Conservation (phyloP, 2,329 filamentous ascomycete species). For the Coccinonectria pachysandricola region DNA sequence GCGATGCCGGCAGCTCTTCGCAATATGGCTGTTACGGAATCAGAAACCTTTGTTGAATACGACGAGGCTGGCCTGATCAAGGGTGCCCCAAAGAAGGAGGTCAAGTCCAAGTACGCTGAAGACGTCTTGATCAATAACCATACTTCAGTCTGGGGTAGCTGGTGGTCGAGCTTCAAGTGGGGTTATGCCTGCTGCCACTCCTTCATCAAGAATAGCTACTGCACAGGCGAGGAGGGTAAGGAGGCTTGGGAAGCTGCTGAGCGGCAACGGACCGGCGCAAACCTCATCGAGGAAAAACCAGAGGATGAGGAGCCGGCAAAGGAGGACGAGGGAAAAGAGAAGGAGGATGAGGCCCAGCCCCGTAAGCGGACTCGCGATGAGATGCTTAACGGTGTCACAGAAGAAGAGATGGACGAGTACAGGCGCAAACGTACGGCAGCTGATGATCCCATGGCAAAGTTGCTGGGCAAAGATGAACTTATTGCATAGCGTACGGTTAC, state of each 20-base stretch:
- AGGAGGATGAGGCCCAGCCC: constrained; percentile 21
- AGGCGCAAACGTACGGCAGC: constrained; percentile 62
- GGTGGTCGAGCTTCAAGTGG: constrained; percentile 95
- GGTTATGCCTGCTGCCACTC: constrained; percentile 95
- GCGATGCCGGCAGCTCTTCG: constrained; percentile 50
- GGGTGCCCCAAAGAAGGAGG: constrained; percentile 64
- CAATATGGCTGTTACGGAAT: constrained; percentile 62
- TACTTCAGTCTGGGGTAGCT: constrained; percentile 86
- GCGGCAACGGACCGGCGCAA: constrained; percentile 39
- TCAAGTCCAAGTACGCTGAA: constrained; percentile 85
- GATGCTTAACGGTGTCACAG: constrained; percentile 65
- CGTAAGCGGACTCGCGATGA: constrained; percentile 72
- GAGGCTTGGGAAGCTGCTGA: constrained; percentile 70
- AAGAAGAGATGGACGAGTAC: constrained; percentile 81
- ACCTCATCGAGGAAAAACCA: constrained; percentile 24
- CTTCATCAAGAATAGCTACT: constrained; percentile 91
- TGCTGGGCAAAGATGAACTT: constrained; percentile 60
- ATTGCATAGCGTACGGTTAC: too few species aligned
- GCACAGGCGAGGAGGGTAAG: constrained; percentile 84
- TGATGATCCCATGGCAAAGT: constrained; percentile 79
- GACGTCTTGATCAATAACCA: constrained; percentile 87
- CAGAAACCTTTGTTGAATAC: constrained; percentile 86
- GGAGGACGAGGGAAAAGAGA: constrained; percentile 19
- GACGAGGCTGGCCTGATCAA: constrained; percentile 85
- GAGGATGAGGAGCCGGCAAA: constrained; percentile 19